These are phyloP conservation scores for Mycena alexandri DNA, from an alignment of 768 basidiomycete species.

Conservation along the genomic window DNA sequence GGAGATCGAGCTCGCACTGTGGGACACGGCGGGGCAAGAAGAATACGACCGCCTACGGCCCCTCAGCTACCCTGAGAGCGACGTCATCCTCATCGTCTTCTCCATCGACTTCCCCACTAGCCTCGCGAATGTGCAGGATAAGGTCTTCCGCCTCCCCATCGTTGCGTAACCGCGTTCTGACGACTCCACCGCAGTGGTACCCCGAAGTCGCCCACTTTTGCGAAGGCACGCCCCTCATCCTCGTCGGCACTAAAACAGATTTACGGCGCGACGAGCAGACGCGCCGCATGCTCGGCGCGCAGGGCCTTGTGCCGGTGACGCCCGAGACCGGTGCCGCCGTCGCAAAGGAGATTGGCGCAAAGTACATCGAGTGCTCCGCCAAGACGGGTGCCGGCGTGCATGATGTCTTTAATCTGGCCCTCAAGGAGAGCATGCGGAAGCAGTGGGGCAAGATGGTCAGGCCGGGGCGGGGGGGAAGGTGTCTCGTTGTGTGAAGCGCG, in stretches of 20 bases:
- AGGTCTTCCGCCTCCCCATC: conserved; percentile 60
- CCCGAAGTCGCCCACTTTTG: conserved; percentile 95
- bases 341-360: conserved; percentile 93
- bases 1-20: conserved; percentile 94
- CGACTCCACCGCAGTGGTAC: conserved; percentile 74
- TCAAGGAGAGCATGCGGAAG: conserved; percentile 90
- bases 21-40: conserved; percentile 98
- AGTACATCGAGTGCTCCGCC: conserved; percentile 94
- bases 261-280: conserved; percentile 89
- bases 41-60: conserved; percentile 94
- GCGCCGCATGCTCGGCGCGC: conserved; percentile 89
- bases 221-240: conserved; percentile 87
- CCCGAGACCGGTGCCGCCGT: conserved; percentile 86
- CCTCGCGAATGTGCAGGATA: conserved; percentile 91
- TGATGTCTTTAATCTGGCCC: conserved; percentile 91
- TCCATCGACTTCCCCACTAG: conserved; percentile 93
- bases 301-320: conserved; percentile 86
- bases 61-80: conserved; percentile 88
- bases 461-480: conserved; percentile 62
- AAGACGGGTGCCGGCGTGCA: conserved; percentile 92
- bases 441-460: conserved; percentile 81
- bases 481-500: conserved; percentile 66
- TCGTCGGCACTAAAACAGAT: conserved; percentile 96
- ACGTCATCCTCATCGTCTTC: conserved; percentile 96
- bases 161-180: conserved; percentile 5